Conservation (phyloP, 2,329 filamentous ascomycete species). For the Aspergillus hortae region DNA sequence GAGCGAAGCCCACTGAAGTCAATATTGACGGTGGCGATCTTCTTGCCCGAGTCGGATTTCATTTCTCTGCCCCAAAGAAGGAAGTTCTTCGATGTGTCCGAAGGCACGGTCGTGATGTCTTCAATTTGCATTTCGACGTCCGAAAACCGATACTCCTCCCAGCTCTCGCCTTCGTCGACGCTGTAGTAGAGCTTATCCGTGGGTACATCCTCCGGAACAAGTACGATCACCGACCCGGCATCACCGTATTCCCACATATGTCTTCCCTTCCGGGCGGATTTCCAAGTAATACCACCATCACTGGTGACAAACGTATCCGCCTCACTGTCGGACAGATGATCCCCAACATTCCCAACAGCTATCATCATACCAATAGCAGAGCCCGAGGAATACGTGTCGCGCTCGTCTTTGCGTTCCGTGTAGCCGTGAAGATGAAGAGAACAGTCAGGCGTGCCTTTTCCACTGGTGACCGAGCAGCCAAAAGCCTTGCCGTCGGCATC, state of each 20-base stretch:
- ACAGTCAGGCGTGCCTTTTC: constrained; percentile 60
- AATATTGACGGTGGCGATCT: constrained; percentile 71
- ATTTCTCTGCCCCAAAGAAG: constrained; percentile 74
- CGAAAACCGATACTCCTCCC: constrained; percentile 72
- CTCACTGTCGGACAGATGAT: constrained; percentile 64
- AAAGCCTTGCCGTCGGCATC: constrained; percentile 70
- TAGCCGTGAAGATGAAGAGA: constrained; percentile 92
- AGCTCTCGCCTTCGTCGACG: constrained; percentile 74
- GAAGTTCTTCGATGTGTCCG: constrained; percentile 87
- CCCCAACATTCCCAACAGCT: constrained; percentile 85
- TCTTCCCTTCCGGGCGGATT: constrained; percentile 75
- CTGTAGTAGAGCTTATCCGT: constrained; percentile 73
- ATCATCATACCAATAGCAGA: constrained; percentile 90
- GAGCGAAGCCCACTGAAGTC: constrained; percentile 83
- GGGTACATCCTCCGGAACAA: constrained; percentile 68
- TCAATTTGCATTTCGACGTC: constrained; percentile 67
- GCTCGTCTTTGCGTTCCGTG: constrained; percentile 78
- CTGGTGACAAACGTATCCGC: constrained; percentile 87
- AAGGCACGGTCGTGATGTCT: constrained; percentile 83
- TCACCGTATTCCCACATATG: constrained; percentile 97
- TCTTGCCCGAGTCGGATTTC: constrained; percentile 38
- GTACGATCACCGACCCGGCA: constrained; percentile 86
- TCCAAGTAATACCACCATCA: constrained; percentile 90
- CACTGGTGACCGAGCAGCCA: constrained; percentile 59
- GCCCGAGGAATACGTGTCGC: constrained; percentile 81